Base-by-base conservation (phyloP, 2,329 filamentous ascomycete genomes). In the Talaromyces sp. region DNA sequence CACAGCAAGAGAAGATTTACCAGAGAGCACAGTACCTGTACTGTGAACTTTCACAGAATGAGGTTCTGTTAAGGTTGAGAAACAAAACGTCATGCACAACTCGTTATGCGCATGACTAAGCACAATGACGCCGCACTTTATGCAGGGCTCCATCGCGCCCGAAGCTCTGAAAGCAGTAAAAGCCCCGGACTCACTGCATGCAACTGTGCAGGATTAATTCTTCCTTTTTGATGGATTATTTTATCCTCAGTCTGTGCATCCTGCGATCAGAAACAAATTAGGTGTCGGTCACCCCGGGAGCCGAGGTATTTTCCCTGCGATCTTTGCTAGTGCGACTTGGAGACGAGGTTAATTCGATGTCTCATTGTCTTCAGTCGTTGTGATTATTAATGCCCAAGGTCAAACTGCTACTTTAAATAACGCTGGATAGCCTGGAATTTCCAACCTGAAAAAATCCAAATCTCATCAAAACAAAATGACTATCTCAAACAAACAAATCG, bases 401-500 rank as follows among this genome's bases (percentile, higher is more conserved):
- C 36, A 42, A 17, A 3, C 15, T 47, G 7, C 44, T 39, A 25
- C 22, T 25, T 19, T 22, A 19, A 47, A 47, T 25, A 47, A 47
- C 44, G 11, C 19, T 11, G 22, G 44, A 47, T 11, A 19, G 22
- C 44, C 44, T 47, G 22, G 5, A 25, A 47, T 15, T 47, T 15
- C 9, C 11, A 25, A 22, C 9, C n/a, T 22, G 44, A 30, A 52
- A 52, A 19, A 19, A 28, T 30, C 17, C 15, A 52, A 2, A 52
- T 7, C n/a, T 7, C 25, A 52, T 52, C 27, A 6, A 15, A 8
- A 17, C 59, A 66, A 57, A 51, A 67, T 69, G 64, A 30, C 64
- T 36, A 66, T 72, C 66, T 67, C 69, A 13, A 72, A 76, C 66
- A 72, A 71, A 55, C 74, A 76, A 64, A 63, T 75, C 52, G 68